Percentiles rank a stretch among this genome's conserved stretches.
phyloP scores from a whole-genome alignment of 345 rosid genomes.

The Eucalyptus paniculata region DNA sequence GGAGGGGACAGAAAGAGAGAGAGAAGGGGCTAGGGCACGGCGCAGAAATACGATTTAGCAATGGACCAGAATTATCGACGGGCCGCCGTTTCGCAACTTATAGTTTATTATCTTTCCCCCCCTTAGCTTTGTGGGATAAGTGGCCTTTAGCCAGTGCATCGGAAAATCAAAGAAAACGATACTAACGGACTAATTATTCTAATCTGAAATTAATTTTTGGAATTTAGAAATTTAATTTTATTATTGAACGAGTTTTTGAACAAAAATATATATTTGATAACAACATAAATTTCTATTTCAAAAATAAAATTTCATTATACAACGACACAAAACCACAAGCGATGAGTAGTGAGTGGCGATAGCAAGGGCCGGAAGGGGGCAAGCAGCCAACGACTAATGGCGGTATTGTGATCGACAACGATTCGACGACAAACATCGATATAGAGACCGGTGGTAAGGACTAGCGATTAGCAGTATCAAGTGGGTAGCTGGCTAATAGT shows the following conservation, averaged over 20 bases:
- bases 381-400: accelerated
- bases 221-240: too few species aligned
- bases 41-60: not conserved
- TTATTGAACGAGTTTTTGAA: too few species aligned
- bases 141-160: not conserved
- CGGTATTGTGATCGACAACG: accelerated
- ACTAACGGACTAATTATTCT: too few species aligned
- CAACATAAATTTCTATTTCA: accelerated
- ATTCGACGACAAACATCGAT: accelerated
- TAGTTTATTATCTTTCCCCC: not conserved
- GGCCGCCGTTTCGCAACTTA: not conserved
- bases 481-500: too few species aligned
- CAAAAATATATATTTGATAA: too few species aligned
- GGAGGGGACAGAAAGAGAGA: not conserved
- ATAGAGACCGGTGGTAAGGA: accelerated
- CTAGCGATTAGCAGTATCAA: accelerated
- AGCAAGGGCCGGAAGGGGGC: too few species aligned
- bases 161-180: too few species aligned
- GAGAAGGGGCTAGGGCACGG: not conserved
- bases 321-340: accelerated
- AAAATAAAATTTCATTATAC: too few species aligned
- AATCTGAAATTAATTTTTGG: too few species aligned
- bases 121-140: too few species aligned
- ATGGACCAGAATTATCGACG: not conserved
- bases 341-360: accelerated